A percentile compares a stretch with the other conserved stretches of the same genome.
These are phyloP conservation scores for Penicillium griseofulvum DNA, from an alignment of 2,329 filamentous ascomycete species.

Conservation along the genomic window DNA sequence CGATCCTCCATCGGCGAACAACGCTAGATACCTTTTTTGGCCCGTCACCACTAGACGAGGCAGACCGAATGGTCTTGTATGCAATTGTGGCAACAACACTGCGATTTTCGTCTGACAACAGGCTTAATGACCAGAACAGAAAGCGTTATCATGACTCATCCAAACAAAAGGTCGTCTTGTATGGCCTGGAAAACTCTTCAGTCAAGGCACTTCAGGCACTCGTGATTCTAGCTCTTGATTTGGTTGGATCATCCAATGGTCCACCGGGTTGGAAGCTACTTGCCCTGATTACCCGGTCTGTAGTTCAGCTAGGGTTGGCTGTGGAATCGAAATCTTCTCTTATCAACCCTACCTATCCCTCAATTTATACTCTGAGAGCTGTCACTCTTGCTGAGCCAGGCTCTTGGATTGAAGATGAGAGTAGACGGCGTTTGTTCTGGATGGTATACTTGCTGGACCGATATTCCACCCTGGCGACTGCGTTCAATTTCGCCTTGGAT, in stretches of 20 bases:
- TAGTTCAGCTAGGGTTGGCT: constrained; percentile 81
- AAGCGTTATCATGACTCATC: constrained; percentile 74
- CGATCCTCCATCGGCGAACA: constrained; percentile 80
- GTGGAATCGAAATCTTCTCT: constrained; percentile 78
- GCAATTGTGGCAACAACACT: constrained; percentile 86
- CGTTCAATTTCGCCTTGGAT: constrained; percentile 86
- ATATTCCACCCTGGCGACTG: constrained; percentile 85
- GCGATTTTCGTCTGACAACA: constrained; percentile 73
- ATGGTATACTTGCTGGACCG: constrained; percentile 89
- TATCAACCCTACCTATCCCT: constrained; percentile 73
- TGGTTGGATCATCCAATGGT: constrained; percentile 83
- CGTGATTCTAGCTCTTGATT: constrained; percentile 79
- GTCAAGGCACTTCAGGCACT: constrained; percentile 84
- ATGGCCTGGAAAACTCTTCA: constrained; percentile 84
- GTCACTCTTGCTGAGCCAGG: constrained; percentile 79
- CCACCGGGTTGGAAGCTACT: constrained; percentile 91
- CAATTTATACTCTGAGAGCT: constrained; percentile 83
- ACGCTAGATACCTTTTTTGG: constrained; percentile 82
- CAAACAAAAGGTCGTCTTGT: constrained; percentile 81
- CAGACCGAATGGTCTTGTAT: constrained; percentile 78
- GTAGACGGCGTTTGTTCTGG: constrained; percentile 82
- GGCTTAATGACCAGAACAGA: constrained; percentile 70
- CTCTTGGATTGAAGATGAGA: constrained; percentile 88
- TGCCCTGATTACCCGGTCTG: constrained; percentile 81
- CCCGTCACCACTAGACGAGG: constrained; percentile 70